Evolutionary conservation across 2,329 filamentous ascomycete species (phyloP), one percentile per base, ranked within the genome.

Genomic region (Botrytis hyacinthi): DNA sequence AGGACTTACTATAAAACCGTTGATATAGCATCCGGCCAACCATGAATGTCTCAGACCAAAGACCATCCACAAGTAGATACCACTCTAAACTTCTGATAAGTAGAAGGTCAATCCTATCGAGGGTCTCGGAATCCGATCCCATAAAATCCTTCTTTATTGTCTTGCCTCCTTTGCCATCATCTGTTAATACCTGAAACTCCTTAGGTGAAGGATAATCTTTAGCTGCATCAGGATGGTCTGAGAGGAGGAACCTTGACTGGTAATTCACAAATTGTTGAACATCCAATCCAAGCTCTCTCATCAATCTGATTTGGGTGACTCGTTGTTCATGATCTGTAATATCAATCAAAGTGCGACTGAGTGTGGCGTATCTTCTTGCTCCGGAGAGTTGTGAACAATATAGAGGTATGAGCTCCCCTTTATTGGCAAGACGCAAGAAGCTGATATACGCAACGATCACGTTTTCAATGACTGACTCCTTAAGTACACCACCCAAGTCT

Each of bases 61-160:
- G 87, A 20, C 88, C 91, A 68, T 92, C 89, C 14, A 95, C 87
- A 73, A 93, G 87, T 73, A 93, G 84, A 81, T 95, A 91, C 95
- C 95, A 98, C 80, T 97, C 93, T 74, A 98, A 84, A 54, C 92
- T 90, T 73, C 92, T 88, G 63, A 98, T 93, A 70, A 97, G 86
- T 48, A 87, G 82, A 77, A 91, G 89, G 75, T 95, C 91, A 74
- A 92, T 88, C 61, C 86, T 82, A 12, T 89, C 86, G 16, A 90
- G 84, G 82, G 88, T 84, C 3, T 90, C 88, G 8, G 90, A 83
- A 82, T 89, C 85, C 2, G 89, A 88, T 6, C 91, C 90, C 71
- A 95, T 89, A 79, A 97, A 93, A 74, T 92, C 89, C 9, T 87
- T 84, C 80, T 87, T 90, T 72, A 97, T 87, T n/a, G 88, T 86